Percentiles rank a stretch among this genome's conserved stretches.
These are phyloP conservation scores for Solanum paucissectum DNA, from an alignment of 257 asterid species.

Conservation along the genomic window DNA sequence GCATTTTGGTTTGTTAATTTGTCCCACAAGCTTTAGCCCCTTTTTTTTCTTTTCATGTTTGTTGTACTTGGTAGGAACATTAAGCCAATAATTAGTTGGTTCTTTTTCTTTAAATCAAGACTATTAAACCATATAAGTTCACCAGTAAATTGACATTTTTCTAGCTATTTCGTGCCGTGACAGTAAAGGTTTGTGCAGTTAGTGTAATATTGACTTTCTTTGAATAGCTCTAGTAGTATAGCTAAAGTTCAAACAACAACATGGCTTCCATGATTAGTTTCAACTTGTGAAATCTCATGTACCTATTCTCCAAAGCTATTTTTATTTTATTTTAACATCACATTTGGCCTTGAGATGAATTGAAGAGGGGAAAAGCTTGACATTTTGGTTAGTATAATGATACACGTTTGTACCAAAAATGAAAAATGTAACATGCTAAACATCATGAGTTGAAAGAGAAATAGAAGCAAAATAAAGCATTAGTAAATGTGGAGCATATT, in stretches of 20 bases:
- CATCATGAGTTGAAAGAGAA: background rate
- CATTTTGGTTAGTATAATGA: background rate
- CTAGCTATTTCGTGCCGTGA: background rate
- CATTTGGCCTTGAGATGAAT: background rate
- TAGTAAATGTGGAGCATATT: background rate
- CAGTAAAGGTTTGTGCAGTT: background rate
- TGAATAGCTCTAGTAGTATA: background rate
- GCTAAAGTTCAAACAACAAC: background rate
- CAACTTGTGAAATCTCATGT: background rate
- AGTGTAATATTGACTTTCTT: background rate
- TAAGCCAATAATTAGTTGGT: background rate
- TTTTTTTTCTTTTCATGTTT: background rate
- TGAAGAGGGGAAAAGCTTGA: background rate
- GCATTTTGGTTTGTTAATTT: background rate
- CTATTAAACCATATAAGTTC: background rate
- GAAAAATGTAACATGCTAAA: background rate
- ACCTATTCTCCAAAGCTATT: background rate
- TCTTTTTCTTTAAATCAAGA: background rate
- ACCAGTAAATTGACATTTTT: background rate
- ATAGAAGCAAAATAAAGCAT: background rate
- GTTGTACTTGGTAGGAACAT: background rate
- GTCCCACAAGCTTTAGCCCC: background rate
- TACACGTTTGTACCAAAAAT: background rate
- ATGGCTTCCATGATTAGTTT: background rate
- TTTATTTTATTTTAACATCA: background rate